These are phyloP conservation scores for Lentinula lateritia DNA, from an alignment of 768 basidiomycete genomes.

Conservation along the genomic window DNA sequence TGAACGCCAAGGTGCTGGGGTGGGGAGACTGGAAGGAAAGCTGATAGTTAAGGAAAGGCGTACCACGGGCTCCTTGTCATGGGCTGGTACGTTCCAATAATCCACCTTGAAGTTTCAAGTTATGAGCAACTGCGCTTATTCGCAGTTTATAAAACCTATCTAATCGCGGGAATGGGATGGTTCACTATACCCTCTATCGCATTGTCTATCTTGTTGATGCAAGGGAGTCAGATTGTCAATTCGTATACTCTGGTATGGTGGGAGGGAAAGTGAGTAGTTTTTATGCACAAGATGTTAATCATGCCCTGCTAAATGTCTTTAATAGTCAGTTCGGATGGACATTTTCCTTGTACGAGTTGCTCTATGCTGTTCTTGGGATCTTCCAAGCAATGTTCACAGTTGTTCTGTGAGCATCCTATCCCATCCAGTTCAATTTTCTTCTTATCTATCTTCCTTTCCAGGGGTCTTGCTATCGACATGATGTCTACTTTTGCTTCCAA, in stretches of 20 bases:
- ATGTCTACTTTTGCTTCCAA: slow-evolving; percentile 56
- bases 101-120: not conserved
- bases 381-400: slow-evolving; percentile 53
- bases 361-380: slow-evolving; percentile 56
- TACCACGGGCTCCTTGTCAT: slow-evolving; percentile 57
- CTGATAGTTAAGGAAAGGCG: slow-evolving; percentile 63
- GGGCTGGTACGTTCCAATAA: slow-evolving; percentile 29
- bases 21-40: slow-evolving; percentile 59
- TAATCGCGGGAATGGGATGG: slow-evolving; percentile 48
- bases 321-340: slow-evolving; percentile 38
- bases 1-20: slow-evolving; percentile 36
- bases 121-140: not conserved
- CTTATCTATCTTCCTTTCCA: slow-evolving; percentile 14
- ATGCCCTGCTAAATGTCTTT: not conserved
- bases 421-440: not conserved
- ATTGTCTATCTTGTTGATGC: slow-evolving; percentile 49
- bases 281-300: not conserved
- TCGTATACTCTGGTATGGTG: slow-evolving; percentile 71
- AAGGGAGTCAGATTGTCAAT: slow-evolving; percentile 54
- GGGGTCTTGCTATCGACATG: slow-evolving; percentile 49
- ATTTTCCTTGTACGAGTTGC: slow-evolving; percentile 59
- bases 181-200: slow-evolving; percentile 48
- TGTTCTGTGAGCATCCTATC: slow-evolving; percentile 33
- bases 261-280: slow-evolving; percentile 47
- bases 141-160: slow-evolving; percentile 56